phyloP scores from a whole-genome alignment of 2,329 filamentous ascomycete genomes.

The Byssochlamys sp. region DNA sequence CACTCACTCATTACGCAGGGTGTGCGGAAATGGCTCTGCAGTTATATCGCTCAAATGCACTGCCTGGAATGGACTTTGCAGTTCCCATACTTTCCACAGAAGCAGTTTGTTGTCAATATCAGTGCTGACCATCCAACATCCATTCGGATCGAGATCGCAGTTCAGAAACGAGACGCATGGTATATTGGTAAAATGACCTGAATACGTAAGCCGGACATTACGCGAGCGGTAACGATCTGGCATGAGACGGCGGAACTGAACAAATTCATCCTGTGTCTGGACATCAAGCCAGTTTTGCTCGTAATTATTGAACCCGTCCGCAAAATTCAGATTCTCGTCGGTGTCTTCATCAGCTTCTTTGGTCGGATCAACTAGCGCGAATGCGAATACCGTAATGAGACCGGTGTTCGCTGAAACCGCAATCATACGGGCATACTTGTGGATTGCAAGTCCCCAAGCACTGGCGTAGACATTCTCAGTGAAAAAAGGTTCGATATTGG shows the following conservation, averaged over 20 bases:
- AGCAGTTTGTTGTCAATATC: slow-evolving; percentile 45
- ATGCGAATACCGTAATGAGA: slow-evolving; percentile 50
- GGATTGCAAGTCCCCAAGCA: slow-evolving; percentile 82
- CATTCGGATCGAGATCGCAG: slow-evolving; percentile 45
- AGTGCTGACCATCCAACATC: slow-evolving; percentile 48
- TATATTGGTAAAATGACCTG: slow-evolving; percentile 43
- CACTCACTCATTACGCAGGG: slow-evolving; percentile 16
- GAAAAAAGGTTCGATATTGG: slow-evolving; percentile 50
- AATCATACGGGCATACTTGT: slow-evolving; percentile 70
- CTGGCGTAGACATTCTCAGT: slow-evolving; percentile 65
- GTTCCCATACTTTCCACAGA: slow-evolving; percentile 42
- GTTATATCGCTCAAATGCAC: slow-evolving; percentile 22
- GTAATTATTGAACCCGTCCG: slow-evolving; percentile 10
- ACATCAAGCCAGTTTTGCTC: slow-evolving; percentile 28
- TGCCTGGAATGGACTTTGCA: slow-evolving; percentile 16
- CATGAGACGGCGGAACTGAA: slow-evolving; percentile 18
- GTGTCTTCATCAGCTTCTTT: slow-evolving; percentile 11
- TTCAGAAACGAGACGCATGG: slow-evolving; percentile 52
- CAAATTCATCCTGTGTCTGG: slow-evolving; percentile 14
- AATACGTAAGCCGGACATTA: slow-evolving; percentile 35
- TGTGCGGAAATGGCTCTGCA: slow-evolving; percentile 15
- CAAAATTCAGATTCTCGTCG: slow-evolving; percentile 8
- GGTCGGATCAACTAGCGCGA: slow-evolving; percentile 41
- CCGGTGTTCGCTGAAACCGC: slow-evolving; percentile 71
- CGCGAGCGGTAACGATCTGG: slow-evolving; percentile 25